These are phyloP conservation scores for Pseudogymnoascus verrucosus DNA, from an alignment of 2,329 filamentous ascomycete genomes.

Conservation along the genomic window DNA sequence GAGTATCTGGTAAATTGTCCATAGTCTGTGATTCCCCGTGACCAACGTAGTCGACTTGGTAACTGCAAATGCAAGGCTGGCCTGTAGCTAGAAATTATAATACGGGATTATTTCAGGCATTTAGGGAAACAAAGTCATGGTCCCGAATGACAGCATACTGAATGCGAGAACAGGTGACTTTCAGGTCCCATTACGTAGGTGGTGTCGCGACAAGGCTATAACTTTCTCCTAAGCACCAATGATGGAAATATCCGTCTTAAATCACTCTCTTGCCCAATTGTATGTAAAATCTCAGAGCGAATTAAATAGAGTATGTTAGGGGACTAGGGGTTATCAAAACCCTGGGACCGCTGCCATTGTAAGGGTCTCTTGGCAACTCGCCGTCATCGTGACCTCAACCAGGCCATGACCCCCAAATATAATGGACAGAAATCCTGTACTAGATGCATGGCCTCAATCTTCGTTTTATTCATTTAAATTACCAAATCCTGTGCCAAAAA, in stretches of 20 bases:
- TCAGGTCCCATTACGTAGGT: neutral
- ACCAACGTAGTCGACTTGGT: neutral
- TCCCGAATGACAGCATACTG: neutral
- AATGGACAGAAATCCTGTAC: neutral
- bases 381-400: neutral
- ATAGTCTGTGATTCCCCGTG: neutral
- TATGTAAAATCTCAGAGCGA: neutral
- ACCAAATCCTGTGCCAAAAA: too few relatives aligned
- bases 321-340: neutral
- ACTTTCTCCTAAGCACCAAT: neutral
- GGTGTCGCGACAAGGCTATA: neutral
- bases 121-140: neutral
- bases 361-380: neutral
- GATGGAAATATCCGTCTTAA: neutral
- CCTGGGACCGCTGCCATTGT: neutral
- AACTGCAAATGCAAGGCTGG: neutral
- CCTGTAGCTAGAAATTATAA: neutral
- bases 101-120: neutral
- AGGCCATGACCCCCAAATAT: neutral
- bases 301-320: neutral
- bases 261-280: neutral
- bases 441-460: too few relatives aligned
- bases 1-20: slow-evolving; percentile 1
- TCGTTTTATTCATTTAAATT: neutral
- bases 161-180: neutral